Conservation (phyloP, 805 yeast species). For the Yarrowia sp. region DNA sequence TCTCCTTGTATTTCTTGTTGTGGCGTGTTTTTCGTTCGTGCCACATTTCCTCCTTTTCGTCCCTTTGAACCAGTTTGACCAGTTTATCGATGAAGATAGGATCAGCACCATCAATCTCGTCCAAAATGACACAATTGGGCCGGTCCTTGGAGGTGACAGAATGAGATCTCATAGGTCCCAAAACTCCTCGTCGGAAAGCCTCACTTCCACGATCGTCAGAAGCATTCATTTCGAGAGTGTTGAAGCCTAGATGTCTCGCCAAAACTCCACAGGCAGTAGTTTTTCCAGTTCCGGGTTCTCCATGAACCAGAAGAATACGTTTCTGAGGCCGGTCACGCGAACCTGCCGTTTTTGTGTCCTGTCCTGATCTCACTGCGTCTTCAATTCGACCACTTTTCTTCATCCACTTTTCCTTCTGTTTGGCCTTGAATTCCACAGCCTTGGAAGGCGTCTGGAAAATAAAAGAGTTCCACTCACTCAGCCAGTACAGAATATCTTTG, state of each 20-base stretch:
- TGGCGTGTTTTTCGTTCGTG: slow-evolving; percentile 33
- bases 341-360: not conserved
- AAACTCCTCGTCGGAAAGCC: slow-evolving; percentile 52
- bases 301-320: slow-evolving; percentile 71
- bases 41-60: slow-evolving; percentile 53
- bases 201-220: slow-evolving; percentile 68
- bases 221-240: slow-evolving; percentile 81
- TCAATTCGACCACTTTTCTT: not conserved
- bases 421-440: not conserved
- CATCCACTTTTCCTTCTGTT: slow-evolving; percentile 9
- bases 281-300: slow-evolving; percentile 93
- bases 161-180: slow-evolving; percentile 61
- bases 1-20: slow-evolving; percentile 32
- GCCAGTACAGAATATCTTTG: slow-evolving; percentile 14
- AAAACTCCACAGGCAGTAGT: slow-evolving; percentile 83
- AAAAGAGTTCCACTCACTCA: slow-evolving; percentile 18
- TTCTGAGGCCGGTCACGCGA: slow-evolving; percentile 54
- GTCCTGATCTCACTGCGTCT: not conserved
- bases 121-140: slow-evolving; percentile 80
- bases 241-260: slow-evolving; percentile 77
- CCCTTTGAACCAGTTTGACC: slow-evolving; percentile 57
- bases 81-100: slow-evolving; percentile 51
- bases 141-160: slow-evolving; percentile 54
- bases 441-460: slow-evolving; percentile 11
- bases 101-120: slow-evolving; percentile 84